A percentile compares a stretch with the other conserved stretches of the same genome.
These are phyloP conservation scores for Pontederia paniculata DNA, from an alignment of 176 grass and related monocot genomes.

Conservation along the genomic window DNA sequence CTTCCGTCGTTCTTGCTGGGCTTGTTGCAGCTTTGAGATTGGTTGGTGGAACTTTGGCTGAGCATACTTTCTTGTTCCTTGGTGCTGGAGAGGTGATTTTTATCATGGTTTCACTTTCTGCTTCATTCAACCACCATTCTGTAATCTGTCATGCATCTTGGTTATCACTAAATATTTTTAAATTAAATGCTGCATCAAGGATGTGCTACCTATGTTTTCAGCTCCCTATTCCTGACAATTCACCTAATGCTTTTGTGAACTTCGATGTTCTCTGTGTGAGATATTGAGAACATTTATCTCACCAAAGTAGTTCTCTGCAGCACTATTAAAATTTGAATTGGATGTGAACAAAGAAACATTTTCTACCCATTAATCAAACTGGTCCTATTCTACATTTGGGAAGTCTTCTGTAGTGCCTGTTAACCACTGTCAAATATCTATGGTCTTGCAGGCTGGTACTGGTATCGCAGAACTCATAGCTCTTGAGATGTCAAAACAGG, in stretches of 20 bases:
- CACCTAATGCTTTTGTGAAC: no score
- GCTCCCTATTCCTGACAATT: no score
- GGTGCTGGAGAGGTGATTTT: constrained; percentile 73
- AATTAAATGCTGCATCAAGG: no score
- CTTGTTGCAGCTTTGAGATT: constrained; percentile 59
- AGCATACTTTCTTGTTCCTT: constrained; percentile 83
- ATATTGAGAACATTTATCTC: not conserved
- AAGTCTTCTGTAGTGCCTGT: not conserved
- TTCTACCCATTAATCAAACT: no score
- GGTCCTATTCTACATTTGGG: no score
- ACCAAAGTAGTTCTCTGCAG: not conserved
- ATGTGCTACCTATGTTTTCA: no score
- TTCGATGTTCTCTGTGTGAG: not conserved
- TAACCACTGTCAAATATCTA: constrained; percentile 8
- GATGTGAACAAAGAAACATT: no score
- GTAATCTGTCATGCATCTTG: no score
- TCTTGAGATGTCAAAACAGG: constrained; percentile 56
- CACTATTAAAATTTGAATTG: no score
- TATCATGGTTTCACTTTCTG: not conserved
- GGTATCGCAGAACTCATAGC: constrained; percentile 90
- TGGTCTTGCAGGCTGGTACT: constrained; percentile 73
- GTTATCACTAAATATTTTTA: no score
- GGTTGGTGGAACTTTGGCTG: constrained; percentile 51
- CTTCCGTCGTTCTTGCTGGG: constrained; percentile 75
- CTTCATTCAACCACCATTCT: not conserved